These are phyloP conservation scores for Calendula officinalis DNA, from an alignment of 129 eudicot genomes.

Conservation along the genomic window DNA sequence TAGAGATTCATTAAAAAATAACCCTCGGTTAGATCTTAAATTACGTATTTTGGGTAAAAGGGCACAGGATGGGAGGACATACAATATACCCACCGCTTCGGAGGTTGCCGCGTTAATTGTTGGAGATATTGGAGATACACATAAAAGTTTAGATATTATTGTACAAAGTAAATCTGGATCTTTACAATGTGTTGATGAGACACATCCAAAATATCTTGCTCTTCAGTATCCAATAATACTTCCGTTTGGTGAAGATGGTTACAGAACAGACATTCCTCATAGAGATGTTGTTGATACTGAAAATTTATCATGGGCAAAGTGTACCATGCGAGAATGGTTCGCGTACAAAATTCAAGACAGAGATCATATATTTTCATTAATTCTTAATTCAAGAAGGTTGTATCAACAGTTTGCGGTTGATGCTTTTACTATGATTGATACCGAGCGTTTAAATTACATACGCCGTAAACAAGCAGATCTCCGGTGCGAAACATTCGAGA, in stretches of 20 bases:
- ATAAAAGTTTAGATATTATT: slow-evolving; percentile 20
- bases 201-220: slow-evolving; percentile 11
- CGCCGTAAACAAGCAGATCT: not conserved
- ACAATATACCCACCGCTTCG: not conserved
- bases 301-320: not conserved
- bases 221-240: slow-evolving; percentile 24
- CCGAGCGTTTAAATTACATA: not conserved
- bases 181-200: not conserved
- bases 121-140: not conserved
- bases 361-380: not conserved
- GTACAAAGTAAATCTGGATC: slow-evolving; percentile 4
- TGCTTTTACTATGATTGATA: not conserved
- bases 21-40: not conserved
- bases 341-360: slow-evolving; percentile 14
- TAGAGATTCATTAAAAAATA: too few relatives aligned
- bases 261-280: not conserved
- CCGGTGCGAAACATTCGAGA: not conserved
- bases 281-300: not conserved
- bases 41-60: not conserved
- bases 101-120: slow-evolving; percentile 3
- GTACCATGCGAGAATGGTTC: slow-evolving; percentile 18
- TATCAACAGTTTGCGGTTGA: slow-evolving; percentile 26
- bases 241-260: slow-evolving; percentile 36
- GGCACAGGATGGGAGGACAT: not conserved
- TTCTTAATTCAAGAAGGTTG: not conserved